Conservation (phyloP, 768 basidiomycete genomes). For the Suillus weaverae region DNA sequence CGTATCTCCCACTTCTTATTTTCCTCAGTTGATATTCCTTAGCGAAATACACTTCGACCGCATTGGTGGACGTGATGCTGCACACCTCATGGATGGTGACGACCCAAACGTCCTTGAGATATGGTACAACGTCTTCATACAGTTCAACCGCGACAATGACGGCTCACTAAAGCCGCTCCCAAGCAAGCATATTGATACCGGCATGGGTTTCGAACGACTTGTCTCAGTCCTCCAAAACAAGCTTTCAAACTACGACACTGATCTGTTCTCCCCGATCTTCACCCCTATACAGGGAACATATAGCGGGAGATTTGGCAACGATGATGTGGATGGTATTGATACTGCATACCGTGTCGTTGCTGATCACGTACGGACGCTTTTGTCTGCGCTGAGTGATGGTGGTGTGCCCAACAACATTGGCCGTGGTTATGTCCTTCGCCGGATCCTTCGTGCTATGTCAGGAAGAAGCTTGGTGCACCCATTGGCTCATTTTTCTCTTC, state of each 20-base stretch:
- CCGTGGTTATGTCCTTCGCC: conserved; percentile 93
- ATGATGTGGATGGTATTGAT: conserved; percentile 94
- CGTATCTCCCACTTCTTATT: conserved; percentile 8
- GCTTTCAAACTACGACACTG: conserved; percentile 97
- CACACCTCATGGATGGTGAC: conserved; percentile 90
- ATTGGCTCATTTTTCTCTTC: conserved; percentile 96
- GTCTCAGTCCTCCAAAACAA: conserved; percentile 92
- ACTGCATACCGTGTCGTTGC: conserved; percentile 97
- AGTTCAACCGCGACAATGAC: conserved; percentile 94
- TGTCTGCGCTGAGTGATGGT: conserved; percentile 94
- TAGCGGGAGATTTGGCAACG: conserved; percentile 87
- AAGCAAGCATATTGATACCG: conserved; percentile 95
- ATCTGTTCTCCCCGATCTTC: conserved; percentile 91
- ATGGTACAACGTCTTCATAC: conserved; percentile 99
- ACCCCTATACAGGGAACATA: conserved; percentile 87
- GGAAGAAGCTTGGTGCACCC: conserved; percentile 89
- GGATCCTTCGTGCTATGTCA: conserved; percentile 91
- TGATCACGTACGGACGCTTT: conserved; percentile 93
- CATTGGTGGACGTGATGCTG: conserved; percentile 95
- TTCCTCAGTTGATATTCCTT: conserved; percentile 7
- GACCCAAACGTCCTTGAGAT: conserved; percentile 97
- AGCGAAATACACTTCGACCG: conserved; percentile 98
- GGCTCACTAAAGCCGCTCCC: conserved; percentile 80
- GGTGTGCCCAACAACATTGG: conserved; percentile 96
- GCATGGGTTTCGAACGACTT: conserved; percentile 98